phyloP scores from a whole-genome alignment of 495 filamentous ascomycete species.

The Lasiosphaeria hispida region DNA sequence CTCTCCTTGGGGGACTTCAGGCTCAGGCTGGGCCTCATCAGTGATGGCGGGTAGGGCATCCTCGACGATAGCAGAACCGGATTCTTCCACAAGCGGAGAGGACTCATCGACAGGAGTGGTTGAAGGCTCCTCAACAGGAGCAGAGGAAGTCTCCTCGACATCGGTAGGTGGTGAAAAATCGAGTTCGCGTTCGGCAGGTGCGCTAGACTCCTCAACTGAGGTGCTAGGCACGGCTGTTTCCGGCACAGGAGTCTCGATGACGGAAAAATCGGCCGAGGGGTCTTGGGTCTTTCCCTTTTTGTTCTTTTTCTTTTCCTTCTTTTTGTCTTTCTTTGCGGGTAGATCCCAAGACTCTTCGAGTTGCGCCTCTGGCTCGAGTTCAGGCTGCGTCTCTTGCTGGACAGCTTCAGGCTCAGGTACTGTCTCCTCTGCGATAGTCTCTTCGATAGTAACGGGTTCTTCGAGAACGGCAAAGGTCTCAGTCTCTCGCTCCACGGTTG shows the following conservation, averaged over 20 bases:
- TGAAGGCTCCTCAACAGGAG: too few species aligned
- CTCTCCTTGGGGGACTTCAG: constrained; percentile 25
- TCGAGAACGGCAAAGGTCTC: background rate
- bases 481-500: background rate
- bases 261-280: background rate
- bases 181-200: too few species aligned
- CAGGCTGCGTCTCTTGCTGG: constrained; percentile 1
- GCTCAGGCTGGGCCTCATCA: background rate
- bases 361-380: constrained; percentile 24
- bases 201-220: too few species aligned
- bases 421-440: background rate
- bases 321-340: constrained; percentile 25
- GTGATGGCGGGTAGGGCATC: too few species aligned
- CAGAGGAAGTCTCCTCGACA: too few species aligned
- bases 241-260: too few species aligned
- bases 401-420: background rate
- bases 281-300: background rate
- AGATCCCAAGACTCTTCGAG: constrained; percentile 10
- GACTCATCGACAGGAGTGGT: too few species aligned
- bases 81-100: too few species aligned
- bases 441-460: background rate
- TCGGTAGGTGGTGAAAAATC: too few species aligned
- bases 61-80: too few species aligned
- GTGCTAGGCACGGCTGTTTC: too few species aligned
- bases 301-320: constrained; percentile 20